Evolutionary conservation across 1,139 yeast genomes (phyloP), one percentile per base, ranked within the genome.

Genomic region (Lodderomyces parapsilosis): DNA sequence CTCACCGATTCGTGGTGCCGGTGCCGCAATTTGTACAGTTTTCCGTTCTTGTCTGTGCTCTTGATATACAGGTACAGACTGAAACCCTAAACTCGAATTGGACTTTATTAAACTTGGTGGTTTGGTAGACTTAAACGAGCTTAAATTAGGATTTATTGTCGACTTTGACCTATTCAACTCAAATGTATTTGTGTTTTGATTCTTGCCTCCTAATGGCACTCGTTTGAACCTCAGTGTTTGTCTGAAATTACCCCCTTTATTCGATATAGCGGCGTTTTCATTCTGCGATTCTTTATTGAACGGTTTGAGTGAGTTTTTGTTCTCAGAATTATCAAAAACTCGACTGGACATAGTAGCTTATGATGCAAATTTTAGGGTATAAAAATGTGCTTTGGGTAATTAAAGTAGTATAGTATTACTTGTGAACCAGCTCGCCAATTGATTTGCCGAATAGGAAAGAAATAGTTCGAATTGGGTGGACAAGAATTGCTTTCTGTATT

Each of bases 141-240:
- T 30, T 35, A 30, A 13, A 8, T 30, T 43, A 7, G 43, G 10
- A 25, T 44, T 54, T 24, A 66, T 46, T 15, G 62, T 54, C 10
- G 73, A 58, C 40, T 66, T 63, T 2, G 76, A 68, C 45, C 74
- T 57, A 40, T 58, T 63, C 46, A 71, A 58, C 3, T 56, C 41
- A 1, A 69, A 65, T n/a, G 58, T 41, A 27, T 49, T 49, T 23
- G 52, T 52, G 52, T 76, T 76, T 43, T 62, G 68, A 52, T 72
- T 75, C 51, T 76, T 76, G 2, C 80, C 80, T 3, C 79, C 78
- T 45, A 76, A 63, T 0, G 81, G 81, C 1, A 75, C 62, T 50
- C 81, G 28, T 31, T 38, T 35, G 6, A 41, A 41, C 14, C 38
- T 44, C 33, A 27, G 33, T 28, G 35, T 39, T 42, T 43, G 17